Evolutionary conservation across 495 filamentous ascomycete species (phyloP), one percentile per base, ranked within the genome.

Genomic region (Glutinoglossum americanum): DNA sequence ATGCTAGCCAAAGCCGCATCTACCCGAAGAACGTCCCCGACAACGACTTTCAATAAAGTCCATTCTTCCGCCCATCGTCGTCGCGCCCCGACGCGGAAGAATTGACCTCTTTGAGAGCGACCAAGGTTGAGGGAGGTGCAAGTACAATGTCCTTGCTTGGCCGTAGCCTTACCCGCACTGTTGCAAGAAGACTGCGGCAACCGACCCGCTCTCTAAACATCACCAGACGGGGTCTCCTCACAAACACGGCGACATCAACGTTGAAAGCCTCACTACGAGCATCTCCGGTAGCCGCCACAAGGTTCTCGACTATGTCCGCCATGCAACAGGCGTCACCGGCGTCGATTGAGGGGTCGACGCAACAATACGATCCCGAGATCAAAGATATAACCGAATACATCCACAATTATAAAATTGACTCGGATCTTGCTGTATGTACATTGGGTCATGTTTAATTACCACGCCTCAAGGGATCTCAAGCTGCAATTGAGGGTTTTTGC

Each of bases 361-460:
- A 27, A 17, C 21, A 23, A 23, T 89, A 85, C 67, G 92, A 98
- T 66, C 80, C 83, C 57, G 93, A 97, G 70, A 87, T 97, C 64
- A 78, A 80, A 70, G 93, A 96, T 66, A 92, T 97, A 74, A 90
- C 92, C 25, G 77, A 74, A 69, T 98, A 96, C 69, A 83, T 96
- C 65, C 86, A 92, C 76, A 82, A 88, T 65, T 92, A 89, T 70
- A 79, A 87, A 55, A 82, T 97, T 67, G 73, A 89, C 57, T 94
- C 89, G 8, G 87, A 93, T 57, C 79, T 98, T 64, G 92, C 92
- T 67, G 92, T 95, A 75, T 70, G 86, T 70, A 59, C 21, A 19
- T 10, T 1, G 17, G 17, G n/a, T 17, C 17, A 11, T 41, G 17
- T 21, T 55, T 25, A 28, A 1, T 2, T 55, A 6, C 4, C 19